Evolutionary conservation across 495 filamentous ascomycete genomes (phyloP).

Genomic region (Ascobolus immersus): DNA sequence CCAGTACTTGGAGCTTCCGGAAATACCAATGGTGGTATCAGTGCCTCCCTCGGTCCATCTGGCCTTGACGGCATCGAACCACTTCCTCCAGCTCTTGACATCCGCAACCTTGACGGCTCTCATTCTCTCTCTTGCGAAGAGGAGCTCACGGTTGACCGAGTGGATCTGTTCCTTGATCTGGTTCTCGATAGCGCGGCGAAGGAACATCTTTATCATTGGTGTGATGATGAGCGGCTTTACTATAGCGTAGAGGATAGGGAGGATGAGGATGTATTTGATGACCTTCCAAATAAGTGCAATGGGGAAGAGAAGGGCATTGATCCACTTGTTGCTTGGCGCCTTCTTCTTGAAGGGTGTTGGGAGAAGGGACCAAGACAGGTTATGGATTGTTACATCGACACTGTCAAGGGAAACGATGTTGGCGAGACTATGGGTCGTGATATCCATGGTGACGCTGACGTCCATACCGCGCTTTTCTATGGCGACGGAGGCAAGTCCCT

Average conservation of each 20-base stretch:
- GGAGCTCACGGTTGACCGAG: slow-evolving; percentile 53
- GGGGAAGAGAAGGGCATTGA: no score
- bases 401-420: slow-evolving; percentile 52
- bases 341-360: slow-evolving; percentile 52
- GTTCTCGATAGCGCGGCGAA: slow-evolving; percentile 54
- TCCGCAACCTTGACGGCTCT: slow-evolving; percentile 62
- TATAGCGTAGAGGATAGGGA: no score
- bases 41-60: slow-evolving; percentile 36
- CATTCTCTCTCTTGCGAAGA: slow-evolving; percentile 66
- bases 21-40: slow-evolving; percentile 46
- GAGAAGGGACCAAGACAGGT: slow-evolving; percentile 51
- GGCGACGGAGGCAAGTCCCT: slow-evolving; percentile 58
- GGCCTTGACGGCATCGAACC: slow-evolving; percentile 55
- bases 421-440: slow-evolving; percentile 46
- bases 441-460: slow-evolving; percentile 55
- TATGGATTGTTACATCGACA: slow-evolving; percentile 61
- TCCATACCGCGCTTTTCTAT: slow-evolving; percentile 73
- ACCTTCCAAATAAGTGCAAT: no score
- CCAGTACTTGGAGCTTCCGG: slow-evolving; percentile 38
- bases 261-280: no score
- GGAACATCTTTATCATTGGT: no score
- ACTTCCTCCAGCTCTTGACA: slow-evolving; percentile 53
- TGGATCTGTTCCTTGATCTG: slow-evolving; percentile 48
- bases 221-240: no score
- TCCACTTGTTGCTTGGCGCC: no score